Percentiles rank a stretch among this genome's conserved stretches.
These are phyloP conservation scores for Colletotrichum navitas DNA, from an alignment of 2,329 filamentous ascomycete species.

Conservation along the genomic window DNA sequence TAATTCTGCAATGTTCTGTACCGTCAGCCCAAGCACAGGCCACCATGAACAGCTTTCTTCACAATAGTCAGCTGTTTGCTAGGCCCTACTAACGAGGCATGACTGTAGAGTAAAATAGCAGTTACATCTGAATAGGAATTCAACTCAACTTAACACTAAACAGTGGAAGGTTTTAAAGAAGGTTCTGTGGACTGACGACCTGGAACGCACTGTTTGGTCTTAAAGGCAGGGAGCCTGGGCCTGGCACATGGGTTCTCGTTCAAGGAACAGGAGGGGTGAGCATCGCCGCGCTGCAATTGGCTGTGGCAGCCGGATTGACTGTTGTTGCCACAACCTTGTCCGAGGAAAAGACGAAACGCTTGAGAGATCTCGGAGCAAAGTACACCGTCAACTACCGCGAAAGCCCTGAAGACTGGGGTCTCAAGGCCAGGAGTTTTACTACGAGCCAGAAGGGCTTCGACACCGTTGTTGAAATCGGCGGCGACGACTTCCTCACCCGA, in stretches of 20 bases:
- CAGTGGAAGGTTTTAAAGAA: no score
- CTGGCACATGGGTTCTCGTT: slow-evolving; percentile 51
- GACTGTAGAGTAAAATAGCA: no score
- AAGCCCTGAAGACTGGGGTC: slow-evolving; percentile 68
- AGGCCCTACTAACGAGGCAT: no score
- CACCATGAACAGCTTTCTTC: no score
- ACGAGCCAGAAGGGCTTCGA: slow-evolving; percentile 66
- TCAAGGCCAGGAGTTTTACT: slow-evolving; percentile 63
- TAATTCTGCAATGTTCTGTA: no score
- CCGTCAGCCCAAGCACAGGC: no score
- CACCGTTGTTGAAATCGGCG: slow-evolving; percentile 75
- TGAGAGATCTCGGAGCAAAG: slow-evolving; percentile 68
- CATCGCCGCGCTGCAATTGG: slow-evolving; percentile 55
- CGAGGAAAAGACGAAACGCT: slow-evolving; percentile 63
- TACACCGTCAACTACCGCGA: slow-evolving; percentile 72
- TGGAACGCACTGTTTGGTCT: slow-evolving; percentile 65
- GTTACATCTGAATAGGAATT: no score
- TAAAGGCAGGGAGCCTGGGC: slow-evolving; percentile 55
- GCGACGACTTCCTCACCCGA: slow-evolving; percentile 70
- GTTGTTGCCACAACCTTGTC: slow-evolving; percentile 72
- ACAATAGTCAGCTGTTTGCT: no score
- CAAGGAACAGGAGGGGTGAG: slow-evolving; percentile 58
- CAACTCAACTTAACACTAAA: no score
- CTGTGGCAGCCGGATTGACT: slow-evolving; percentile 62
- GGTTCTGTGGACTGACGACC: slow-evolving; percentile 61